Base-by-base conservation (phyloP, 352 stramenopile genomes). In the Globisporangium takayamanum region DNA sequence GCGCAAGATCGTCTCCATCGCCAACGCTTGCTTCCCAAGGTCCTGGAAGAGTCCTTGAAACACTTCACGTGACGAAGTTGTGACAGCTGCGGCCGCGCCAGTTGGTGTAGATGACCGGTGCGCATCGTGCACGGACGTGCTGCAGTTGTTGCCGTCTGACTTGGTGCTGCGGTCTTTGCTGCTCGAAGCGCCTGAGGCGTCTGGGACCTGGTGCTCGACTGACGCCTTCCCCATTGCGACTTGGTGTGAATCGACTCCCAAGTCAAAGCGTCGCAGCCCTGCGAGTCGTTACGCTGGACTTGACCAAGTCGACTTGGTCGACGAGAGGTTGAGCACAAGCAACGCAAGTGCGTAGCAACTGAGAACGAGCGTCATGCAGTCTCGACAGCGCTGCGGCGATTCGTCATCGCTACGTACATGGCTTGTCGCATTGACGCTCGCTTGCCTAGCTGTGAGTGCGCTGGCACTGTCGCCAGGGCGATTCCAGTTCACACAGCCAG, bases 21-120 rank as follows among this genome's bases (percentile, higher is more conserved):
- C 79, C 78, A 89, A 88, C 12, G 81, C 81, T 53, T 92, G 81
- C 53, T 80, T 87, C 18, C 79, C 79, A 5, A 92, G 47, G 51
- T 89, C 79, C 45, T 76, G 76, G 55, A 92, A 89, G 14, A 92
- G 68, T 3, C 74, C 67, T 45, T 92, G 77, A 58, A 92, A 88
- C 37, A 92, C 62, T 30, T 85, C 74, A 0, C 70, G 67, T 51
- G 80, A 88, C 2, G 70, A 61, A 26, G 59, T 48, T 7, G 36
- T 2, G n/a, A 54, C 28, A 14, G 46, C 28, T 6, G 51, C 36
- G 8, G 50, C 4, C 5, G 33, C 6, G 16, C 14, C 15, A 22
- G n/a, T 14, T 8, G 26, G 36, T 48, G 5, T 18, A 10, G 14
- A 41, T 5, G 3, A 5, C 0, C 7, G 44, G 4, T 39, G 41